These are phyloP conservation scores for Sesbania bispinosa DNA, from an alignment of 306 rosid genomes.

Conservation along the genomic window DNA sequence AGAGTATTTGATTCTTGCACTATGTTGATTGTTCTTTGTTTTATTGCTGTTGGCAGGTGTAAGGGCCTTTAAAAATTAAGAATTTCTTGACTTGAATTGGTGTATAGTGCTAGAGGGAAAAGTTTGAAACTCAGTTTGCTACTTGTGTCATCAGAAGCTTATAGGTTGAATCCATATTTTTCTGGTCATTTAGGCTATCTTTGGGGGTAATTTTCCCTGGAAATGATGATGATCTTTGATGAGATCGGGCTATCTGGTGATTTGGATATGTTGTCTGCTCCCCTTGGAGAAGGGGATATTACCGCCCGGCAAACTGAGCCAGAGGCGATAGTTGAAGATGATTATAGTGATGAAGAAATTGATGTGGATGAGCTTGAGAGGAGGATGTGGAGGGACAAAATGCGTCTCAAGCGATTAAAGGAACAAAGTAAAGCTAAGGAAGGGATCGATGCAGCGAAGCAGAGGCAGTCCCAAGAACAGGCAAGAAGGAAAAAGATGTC, in stretches of 20 bases:
- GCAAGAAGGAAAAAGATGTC: constrained; percentile 93
- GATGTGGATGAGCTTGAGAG: constrained; percentile 70
- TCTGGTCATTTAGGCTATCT: background rate
- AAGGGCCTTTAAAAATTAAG: background rate
- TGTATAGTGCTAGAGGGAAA: constrained; percentile 4
- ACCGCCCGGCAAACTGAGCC: constrained; percentile 42
- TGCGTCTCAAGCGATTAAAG: constrained; percentile 55
- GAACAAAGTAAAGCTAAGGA: constrained; percentile 62
- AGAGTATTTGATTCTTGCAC: background rate
- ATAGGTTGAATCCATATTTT: background rate
- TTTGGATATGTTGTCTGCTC: constrained; percentile 48
- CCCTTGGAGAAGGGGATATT: constrained; percentile 44
- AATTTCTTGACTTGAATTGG: constrained; percentile 1
- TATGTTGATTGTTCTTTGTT: background rate
- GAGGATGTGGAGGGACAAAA: constrained; percentile 75
- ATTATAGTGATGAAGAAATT: constrained; percentile 62
- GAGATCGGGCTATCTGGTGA: constrained; percentile 59
- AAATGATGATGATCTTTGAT: constrained; percentile 57
- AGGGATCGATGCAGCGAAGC: constrained; percentile 51
- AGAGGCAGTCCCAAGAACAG: constrained; percentile 76
- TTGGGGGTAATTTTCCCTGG: background rate
- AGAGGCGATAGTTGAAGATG: constrained; percentile 57
- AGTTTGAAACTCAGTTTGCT: background rate
- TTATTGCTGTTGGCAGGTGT: constrained; percentile 30
- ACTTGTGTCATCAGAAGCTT: background rate